These are phyloP conservation scores for Rhodotorula paludigena DNA, from an alignment of 768 basidiomycete species.

Conservation along the genomic window DNA sequence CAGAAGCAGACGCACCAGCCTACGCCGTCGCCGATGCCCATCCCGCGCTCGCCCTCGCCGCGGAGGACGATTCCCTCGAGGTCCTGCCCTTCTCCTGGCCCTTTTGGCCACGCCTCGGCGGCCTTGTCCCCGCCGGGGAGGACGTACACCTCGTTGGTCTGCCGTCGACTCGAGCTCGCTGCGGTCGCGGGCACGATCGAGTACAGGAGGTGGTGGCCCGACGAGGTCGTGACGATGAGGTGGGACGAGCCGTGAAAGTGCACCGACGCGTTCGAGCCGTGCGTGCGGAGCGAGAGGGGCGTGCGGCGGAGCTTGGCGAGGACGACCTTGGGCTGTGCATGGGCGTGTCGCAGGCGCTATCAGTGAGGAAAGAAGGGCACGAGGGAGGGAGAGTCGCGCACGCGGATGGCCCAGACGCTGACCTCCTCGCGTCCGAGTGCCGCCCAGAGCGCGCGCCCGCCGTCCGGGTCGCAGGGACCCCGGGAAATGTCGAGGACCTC, in stretches of 20 bases:
- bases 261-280: slow-evolving; percentile 26
- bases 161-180: too few species aligned
- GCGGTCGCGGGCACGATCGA: slow-evolving; percentile 5
- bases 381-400: background rate
- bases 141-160: slow-evolving; percentile 11
- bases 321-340: slow-evolving; percentile 31
- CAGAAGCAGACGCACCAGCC: slow-evolving; percentile 13
- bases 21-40: slow-evolving; percentile 32
- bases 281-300: slow-evolving; percentile 28
- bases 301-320: slow-evolving; percentile 36
- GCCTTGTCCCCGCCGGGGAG: slow-evolving; percentile 31
- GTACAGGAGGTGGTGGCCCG: slow-evolving; percentile 34
- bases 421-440: slow-evolving; percentile 33
- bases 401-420: slow-evolving; percentile 28
- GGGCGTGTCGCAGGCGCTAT: background rate
- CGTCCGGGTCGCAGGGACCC: background rate
- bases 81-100: slow-evolving; percentile 28
- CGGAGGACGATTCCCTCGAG: slow-evolving; percentile 16
- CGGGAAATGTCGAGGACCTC: slow-evolving; percentile 26
- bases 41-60: slow-evolving; percentile 20
- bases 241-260: slow-evolving; percentile 24
- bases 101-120: slow-evolving; percentile 18
- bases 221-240: slow-evolving; percentile 25
- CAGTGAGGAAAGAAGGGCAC: background rate
- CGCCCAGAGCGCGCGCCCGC: slow-evolving; percentile 14